phyloP scores from a whole-genome alignment of 441 rosid genomes.

The Arabidopsis hybrid region DNA sequence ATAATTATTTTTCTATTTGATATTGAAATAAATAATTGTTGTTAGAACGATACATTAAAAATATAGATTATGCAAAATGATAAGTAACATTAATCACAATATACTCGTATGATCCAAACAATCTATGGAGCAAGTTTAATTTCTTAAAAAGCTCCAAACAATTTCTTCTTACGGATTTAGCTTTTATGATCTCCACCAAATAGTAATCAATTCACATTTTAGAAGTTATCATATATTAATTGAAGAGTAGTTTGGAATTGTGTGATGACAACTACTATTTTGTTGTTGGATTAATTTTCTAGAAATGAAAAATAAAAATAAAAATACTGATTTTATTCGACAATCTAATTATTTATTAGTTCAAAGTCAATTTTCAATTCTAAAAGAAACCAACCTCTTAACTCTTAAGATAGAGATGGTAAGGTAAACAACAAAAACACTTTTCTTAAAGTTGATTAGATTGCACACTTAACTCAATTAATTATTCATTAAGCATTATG shows the following conservation, averaged over 20 bases:
- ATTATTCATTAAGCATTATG: slow-evolving; percentile 35
- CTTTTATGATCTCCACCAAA: neutral
- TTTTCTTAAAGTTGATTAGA: slow-evolving; percentile 34
- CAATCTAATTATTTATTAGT: slow-evolving; percentile 5
- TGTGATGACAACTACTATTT: slow-evolving; percentile 14
- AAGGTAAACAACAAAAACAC: slow-evolving; percentile 24
- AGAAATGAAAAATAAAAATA: neutral
- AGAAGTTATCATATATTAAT: neutral
- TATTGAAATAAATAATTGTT: too few relatives aligned
- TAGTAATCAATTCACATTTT: neutral
- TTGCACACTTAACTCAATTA: slow-evolving; percentile 39
- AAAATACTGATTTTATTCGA: neutral
- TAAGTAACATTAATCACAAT: neutral
- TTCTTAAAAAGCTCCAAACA: neutral
- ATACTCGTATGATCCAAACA: neutral
- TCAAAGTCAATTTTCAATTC: neutral
- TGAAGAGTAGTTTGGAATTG: neutral
- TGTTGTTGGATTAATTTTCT: slow-evolving; percentile 10
- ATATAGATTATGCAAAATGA: neutral
- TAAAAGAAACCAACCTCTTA: slow-evolving; percentile 24
- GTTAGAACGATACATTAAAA: neutral
- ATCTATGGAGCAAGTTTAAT: neutral
- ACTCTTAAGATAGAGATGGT: slow-evolving; percentile 22
- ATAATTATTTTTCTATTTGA: too few relatives aligned
- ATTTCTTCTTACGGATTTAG: neutral